phyloP scores from a whole-genome alignment of 164 flowering plant genomes.

The Cinnamomum micranthum region DNA sequence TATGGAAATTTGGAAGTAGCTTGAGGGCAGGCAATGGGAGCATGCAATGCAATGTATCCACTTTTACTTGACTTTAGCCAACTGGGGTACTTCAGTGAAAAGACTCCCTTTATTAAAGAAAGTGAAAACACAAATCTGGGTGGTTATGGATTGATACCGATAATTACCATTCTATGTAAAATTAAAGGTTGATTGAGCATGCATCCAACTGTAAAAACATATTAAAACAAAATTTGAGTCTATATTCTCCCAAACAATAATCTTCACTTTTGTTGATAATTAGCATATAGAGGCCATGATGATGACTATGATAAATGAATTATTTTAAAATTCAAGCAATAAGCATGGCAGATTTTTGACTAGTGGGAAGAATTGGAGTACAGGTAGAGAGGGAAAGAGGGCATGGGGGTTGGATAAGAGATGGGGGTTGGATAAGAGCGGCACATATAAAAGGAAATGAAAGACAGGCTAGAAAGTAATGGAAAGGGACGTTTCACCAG shows the following conservation, averaged over 20 bases:
- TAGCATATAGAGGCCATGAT: too few species aligned
- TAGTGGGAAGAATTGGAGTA: too few species aligned
- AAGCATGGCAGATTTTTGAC: background rate
- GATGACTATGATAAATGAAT: too few species aligned
- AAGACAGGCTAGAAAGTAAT: background rate
- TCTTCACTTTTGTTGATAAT: background rate
- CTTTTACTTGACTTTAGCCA: background rate
- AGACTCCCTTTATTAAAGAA: background rate
- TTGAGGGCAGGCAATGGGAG: background rate
- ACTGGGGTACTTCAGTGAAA: background rate
- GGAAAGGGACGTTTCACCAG: constrained; percentile 1
- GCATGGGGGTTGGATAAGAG: too few species aligned
- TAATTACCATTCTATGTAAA: too few species aligned
- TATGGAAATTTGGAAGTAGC: background rate
- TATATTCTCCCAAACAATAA: background rate
- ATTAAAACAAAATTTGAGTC: too few species aligned
- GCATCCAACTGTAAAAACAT: too few species aligned
- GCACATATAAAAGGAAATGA: background rate
- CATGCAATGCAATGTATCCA: background rate
- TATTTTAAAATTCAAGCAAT: background rate
- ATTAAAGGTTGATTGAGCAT: too few species aligned
- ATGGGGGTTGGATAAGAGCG: background rate
- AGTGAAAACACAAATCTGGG: background rate
- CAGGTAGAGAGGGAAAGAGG: background rate
- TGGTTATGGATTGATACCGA: background rate